Conservation (phyloP, 257 asterid genomes). For the Jacaranda copaia region DNA sequence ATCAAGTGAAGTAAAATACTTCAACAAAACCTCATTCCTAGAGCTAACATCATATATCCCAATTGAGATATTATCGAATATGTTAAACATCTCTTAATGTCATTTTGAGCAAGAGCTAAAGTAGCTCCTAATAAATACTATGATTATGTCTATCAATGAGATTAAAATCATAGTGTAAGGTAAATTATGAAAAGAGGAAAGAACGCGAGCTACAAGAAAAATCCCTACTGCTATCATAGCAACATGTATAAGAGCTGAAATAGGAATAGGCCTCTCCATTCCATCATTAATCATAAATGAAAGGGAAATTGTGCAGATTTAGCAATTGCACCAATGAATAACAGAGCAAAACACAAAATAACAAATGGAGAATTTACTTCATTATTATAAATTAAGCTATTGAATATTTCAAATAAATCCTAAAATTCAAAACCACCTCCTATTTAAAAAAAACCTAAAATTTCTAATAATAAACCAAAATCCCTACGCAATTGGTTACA, state of each 20-base stretch:
- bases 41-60: slow-evolving; percentile 20
- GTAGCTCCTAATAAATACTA: slow-evolving; percentile 30
- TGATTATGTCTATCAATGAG: slow-evolving; percentile 13
- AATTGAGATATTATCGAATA: slow-evolving; percentile 18
- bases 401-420: too few species aligned
- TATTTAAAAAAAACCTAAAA: too few species aligned
- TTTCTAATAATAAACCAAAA: too few species aligned
- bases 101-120: slow-evolving; percentile 35
- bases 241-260: slow-evolving; percentile 3
- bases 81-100: slow-evolving; percentile 14
- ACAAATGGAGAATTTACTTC: too few species aligned
- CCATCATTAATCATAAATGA: too few species aligned
- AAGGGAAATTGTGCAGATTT: too few species aligned
- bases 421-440: too few species aligned
- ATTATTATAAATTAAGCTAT: too few species aligned
- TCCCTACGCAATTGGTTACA: too few species aligned
- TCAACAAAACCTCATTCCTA: slow-evolving; percentile 16
- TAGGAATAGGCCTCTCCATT: too few species aligned
- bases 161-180: slow-evolving; percentile 14
- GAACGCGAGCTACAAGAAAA: slow-evolving; percentile 20
- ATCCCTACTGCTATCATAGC: background rate
- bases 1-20: background rate
- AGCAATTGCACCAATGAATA: too few species aligned
- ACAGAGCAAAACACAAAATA: too few species aligned
- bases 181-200: slow-evolving; percentile 18